Evolutionary conservation across 768 basidiomycete species (phyloP), one percentile per base, ranked within the genome.

Genomic region (Rhodosporidiobolus odoratus): DNA sequence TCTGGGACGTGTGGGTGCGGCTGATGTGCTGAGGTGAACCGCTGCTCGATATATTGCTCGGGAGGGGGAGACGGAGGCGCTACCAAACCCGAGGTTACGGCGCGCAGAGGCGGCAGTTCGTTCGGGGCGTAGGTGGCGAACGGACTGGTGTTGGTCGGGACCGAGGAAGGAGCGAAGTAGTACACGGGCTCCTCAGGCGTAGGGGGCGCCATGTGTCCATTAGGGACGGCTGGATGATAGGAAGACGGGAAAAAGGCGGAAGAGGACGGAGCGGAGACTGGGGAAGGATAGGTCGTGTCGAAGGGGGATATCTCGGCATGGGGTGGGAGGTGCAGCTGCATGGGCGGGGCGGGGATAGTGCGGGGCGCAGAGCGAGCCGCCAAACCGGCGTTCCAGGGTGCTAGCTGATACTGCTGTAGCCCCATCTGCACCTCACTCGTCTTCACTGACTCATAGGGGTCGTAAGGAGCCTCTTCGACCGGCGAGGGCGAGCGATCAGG

Each of bases 11-110:
- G 52, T 15, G 30, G 27, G 27, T 6, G 52, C n/a, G 52, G 21
- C 13, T 53, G 27, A 21, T 53, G 52, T 9, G 27, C 52, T 9
- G 17, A 25, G 15, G 52, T 12, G 43, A 12, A 45, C 30, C 12
- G 25, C 9, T 54, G 16, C n/a, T 3, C n/a, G 35, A 4, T 25
- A 23, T 48, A 48, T 27, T 34, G 57, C 34, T 62, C 54, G 41
- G 53, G 32, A 2, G 67, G 45, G 1, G 67, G 67, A 1, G 67
- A 62, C 1, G 38, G 41, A 4, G 67, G 67, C 3, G n/a, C 67
- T 41, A 62, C 67, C 23, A 68, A 54, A 15, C 60, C 67, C 19
- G 60, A 62, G 35, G 67, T 58, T 54, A 68, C 30, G 27, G 62
- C 37, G 10, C 62, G 62, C 2, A 62, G 13, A n/a, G 62, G 62